Evolutionary conservation across 2,329 filamentous ascomycete genomes (phyloP), one percentile per base, ranked within the genome.

Genomic region (Epichloe sp.): DNA sequence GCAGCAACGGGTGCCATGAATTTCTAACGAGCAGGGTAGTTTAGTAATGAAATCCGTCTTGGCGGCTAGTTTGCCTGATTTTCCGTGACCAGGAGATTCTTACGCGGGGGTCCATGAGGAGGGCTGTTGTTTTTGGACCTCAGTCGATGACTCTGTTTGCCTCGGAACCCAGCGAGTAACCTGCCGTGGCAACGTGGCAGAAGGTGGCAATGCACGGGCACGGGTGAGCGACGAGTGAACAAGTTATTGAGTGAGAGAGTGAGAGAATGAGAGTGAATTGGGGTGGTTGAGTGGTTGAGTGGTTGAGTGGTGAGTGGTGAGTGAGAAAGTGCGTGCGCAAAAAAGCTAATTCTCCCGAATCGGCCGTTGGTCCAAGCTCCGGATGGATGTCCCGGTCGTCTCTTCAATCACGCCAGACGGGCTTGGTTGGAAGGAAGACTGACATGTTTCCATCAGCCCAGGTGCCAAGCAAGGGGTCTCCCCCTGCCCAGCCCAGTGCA

Each of bases 1-100:
- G 75, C 75, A 17, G 75, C 75, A 21, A 72, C 61, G 8, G 75
- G 75, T 49, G 73, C 72, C 53, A 72, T 71, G 51, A 77, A 63
- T 38, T 64, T 71, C 71, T 74, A 23, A 31, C 12, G 15, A 5
- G 4, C 14, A 12, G 43, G 21, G n/a, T 35, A 31, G 2, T n/a
- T 44, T 5, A 45, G 43, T 34, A 3, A 45, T n/a, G 12, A 15
- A 8, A 10, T 31, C 21, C 21, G 43, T 31, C 15, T 31, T 45
- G 12, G 8, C 4, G 21, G 23, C 21, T 17, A n/a, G 43, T n/a
- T 11, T 34, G 12, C 31, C 31, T 31, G 3, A 1, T 0, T 31
- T 31, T 31, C 10, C 2, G 14, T 34, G 14, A n/a, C 43, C 1
- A 21, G 6, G 34, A 40, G 15, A 43, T 26, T 31, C 58, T 54